These are phyloP conservation scores for Solanum chmielewskii DNA, from an alignment of 257 asterid species.

Conservation along the genomic window DNA sequence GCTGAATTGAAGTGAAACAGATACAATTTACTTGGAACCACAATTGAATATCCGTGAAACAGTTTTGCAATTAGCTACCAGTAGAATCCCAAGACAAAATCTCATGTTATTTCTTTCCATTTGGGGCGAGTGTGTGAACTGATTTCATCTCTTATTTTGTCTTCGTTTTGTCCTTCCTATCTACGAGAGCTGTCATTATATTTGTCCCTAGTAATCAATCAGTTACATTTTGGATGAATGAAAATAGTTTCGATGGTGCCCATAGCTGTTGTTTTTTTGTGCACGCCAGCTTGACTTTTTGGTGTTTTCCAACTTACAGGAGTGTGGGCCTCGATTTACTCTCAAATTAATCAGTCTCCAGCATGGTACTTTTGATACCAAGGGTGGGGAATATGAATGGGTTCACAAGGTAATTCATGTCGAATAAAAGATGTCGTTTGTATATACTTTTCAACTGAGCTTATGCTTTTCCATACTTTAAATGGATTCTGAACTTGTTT, in stretches of 20 bases:
- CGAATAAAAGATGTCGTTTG: not conserved
- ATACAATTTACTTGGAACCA: not conserved
- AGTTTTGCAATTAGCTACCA: not conserved
- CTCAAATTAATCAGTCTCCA: constrained; percentile 78
- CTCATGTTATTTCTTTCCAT: not conserved
- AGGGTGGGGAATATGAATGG: constrained; percentile 95
- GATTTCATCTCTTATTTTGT: not conserved
- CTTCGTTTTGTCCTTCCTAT: not conserved
- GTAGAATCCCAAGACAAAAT: not conserved
- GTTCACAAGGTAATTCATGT: constrained; percentile 63
- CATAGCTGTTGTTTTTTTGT: not conserved
- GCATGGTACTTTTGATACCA: constrained; percentile 86
- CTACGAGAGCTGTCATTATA: not conserved
- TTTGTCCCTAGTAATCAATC: not conserved
- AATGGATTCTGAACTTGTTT: not conserved
- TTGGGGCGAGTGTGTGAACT: not conserved
- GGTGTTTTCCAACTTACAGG: constrained; percentile 23
- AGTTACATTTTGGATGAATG: not conserved
- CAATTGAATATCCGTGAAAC: not conserved
- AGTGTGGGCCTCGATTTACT: constrained; percentile 93
- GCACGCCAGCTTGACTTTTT: not conserved
- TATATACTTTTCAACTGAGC: not conserved
- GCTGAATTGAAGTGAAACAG: not conserved
- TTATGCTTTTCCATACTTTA: not conserved
- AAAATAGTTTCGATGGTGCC: not conserved